Evolutionary conservation across 2,329 filamentous ascomycete genomes (phyloP).

Genomic region (Plectosphaerella plurivora): DNA sequence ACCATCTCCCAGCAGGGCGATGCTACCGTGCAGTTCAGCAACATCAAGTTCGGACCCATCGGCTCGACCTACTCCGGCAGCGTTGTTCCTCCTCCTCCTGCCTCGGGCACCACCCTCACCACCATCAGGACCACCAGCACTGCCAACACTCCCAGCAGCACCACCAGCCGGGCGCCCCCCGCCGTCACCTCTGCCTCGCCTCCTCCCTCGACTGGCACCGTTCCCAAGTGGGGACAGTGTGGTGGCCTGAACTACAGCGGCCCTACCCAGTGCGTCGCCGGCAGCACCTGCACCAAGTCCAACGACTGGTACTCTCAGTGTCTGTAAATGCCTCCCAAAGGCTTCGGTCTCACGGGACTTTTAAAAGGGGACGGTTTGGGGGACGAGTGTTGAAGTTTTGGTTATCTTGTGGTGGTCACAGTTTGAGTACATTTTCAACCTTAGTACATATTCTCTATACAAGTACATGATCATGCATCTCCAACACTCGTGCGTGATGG

Average conservation of each 20-base stretch:
- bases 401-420: too few relatives aligned
- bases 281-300: constrained; percentile 28
- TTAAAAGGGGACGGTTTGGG: neutral
- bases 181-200: constrained; percentile 1
- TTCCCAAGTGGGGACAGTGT: constrained; percentile 29
- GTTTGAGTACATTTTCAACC: too few relatives aligned
- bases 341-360: neutral
- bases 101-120: constrained; percentile 7
- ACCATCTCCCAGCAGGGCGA: constrained; percentile 41
- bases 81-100: constrained; percentile 3
- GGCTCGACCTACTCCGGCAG: constrained; percentile 42
- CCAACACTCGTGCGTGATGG: too few relatives aligned
- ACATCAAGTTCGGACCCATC: constrained; percentile 53
- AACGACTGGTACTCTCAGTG: constrained; percentile 40
- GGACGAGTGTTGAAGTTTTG: constrained; percentile 3
- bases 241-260: constrained; percentile 30
- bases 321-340: constrained; percentile 18
- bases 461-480: too few relatives aligned
- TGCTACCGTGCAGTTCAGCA: constrained; percentile 49
- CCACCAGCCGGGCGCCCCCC: constrained; percentile 6
- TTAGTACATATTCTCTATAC: too few relatives aligned
- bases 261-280: constrained; percentile 26
- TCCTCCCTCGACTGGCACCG: constrained; percentile 9
- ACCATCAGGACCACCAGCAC: constrained; percentile 6
- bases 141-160: constrained; percentile 6